These are phyloP conservation scores for Mycogone perniciosa DNA, from an alignment of 2,329 filamentous ascomycete species.

Conservation along the genomic window DNA sequence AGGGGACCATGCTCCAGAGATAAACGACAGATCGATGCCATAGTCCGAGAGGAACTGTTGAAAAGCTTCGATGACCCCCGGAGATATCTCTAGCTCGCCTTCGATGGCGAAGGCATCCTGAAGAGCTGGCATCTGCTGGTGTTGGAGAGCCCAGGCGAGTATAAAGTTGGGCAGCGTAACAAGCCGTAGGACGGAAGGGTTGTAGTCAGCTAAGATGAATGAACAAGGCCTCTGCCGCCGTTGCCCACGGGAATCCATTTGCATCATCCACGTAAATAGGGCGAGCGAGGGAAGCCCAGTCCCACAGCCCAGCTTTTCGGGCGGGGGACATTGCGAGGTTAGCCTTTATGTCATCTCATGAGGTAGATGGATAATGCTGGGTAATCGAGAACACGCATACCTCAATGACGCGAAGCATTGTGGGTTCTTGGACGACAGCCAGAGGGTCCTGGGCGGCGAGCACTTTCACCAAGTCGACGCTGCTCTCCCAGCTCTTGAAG, in stretches of 20 bases:
- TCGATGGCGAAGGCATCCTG: slow-evolving; percentile 42
- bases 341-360: neutral
- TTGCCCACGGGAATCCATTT: slow-evolving; percentile 20
- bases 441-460: slow-evolving; percentile 39
- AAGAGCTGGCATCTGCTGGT: slow-evolving; percentile 31
- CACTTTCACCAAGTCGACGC: slow-evolving; percentile 70
- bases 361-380: neutral
- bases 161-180: slow-evolving; percentile 76
- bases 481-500: slow-evolving; percentile 88
- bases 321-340: neutral
- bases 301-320: slow-evolving; percentile 64
- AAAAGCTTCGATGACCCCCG: slow-evolving; percentile 54
- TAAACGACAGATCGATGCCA: slow-evolving; percentile 54
- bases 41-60: slow-evolving; percentile 41
- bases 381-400: slow-evolving; percentile 32
- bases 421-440: slow-evolving; percentile 24
- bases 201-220: slow-evolving; percentile 72
- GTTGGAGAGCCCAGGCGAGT: slow-evolving; percentile 57
- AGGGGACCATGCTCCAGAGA: slow-evolving; percentile 69
- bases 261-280: slow-evolving; percentile 57
- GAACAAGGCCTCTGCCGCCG: slow-evolving; percentile 34
- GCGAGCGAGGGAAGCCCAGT: slow-evolving; percentile 68
- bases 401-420: slow-evolving; percentile 44
- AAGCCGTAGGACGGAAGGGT: slow-evolving; percentile 67
- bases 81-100: slow-evolving; percentile 59